Conservation (phyloP, 2,329 filamentous ascomycete genomes). For the Geosmithia putterillii region DNA sequence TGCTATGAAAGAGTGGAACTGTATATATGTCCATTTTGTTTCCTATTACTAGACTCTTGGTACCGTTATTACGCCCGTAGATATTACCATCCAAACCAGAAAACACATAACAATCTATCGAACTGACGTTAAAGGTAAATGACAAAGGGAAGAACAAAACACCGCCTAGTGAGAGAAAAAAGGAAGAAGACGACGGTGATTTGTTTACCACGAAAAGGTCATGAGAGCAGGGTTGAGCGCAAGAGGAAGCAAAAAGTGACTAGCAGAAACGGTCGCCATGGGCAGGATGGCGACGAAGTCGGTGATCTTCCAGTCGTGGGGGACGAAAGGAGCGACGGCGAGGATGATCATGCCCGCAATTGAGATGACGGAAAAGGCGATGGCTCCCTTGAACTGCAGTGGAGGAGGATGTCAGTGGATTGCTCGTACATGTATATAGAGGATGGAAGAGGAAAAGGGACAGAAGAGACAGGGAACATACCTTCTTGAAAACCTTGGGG, state of each 20-base stretch:
- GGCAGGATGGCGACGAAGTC: conserved; percentile 68
- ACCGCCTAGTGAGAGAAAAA: not conserved
- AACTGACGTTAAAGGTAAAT: too few relatives aligned
- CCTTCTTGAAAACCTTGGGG: conserved; percentile 64
- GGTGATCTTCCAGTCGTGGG: conserved; percentile 51
- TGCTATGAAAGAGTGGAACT: too few relatives aligned
- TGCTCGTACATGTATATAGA: not conserved
- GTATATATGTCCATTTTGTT: too few relatives aligned
- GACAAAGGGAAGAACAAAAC: not conserved
- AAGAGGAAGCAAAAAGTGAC: conserved; percentile 59
- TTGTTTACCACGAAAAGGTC: conserved; percentile 60
- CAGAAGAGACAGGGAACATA: conserved; percentile 30
- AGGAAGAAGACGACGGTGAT: not conserved
- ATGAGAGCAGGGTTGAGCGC: conserved; percentile 69
- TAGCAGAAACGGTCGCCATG: conserved; percentile 57
- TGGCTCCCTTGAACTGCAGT: conserved; percentile 56
- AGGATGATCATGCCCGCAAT: conserved; percentile 53
- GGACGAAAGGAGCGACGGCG: conserved; percentile 51
- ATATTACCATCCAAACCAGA: too few relatives aligned
- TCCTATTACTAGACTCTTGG: too few relatives aligned
- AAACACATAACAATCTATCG: too few relatives aligned
- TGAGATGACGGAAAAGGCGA: conserved; percentile 45
- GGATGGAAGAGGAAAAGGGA: not conserved
- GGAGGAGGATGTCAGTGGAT: too few relatives aligned
- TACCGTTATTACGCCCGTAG: too few relatives aligned